Percentiles rank a stretch among this genome's conserved stretches.
Evolutionary conservation across 169 alveolate species (phyloP).

Genomic region (Plasmodium billcollinsi): DNA sequence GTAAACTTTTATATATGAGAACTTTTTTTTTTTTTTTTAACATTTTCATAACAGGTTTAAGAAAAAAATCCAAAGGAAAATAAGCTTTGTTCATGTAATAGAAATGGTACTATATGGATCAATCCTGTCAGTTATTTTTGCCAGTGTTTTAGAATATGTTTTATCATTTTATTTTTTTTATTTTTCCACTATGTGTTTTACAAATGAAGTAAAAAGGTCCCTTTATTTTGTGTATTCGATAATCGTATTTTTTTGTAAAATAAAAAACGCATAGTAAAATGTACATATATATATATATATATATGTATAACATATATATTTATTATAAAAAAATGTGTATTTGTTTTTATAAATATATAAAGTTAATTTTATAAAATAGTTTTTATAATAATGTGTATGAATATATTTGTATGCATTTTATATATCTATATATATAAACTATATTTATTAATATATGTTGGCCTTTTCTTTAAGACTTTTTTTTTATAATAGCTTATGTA

Average conservation of each 20-base stretch:
- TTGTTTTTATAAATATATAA: not conserved
- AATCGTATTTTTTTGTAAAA: constrained; percentile 52
- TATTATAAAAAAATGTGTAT: not conserved
- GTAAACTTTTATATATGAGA: not conserved
- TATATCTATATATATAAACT: not conserved
- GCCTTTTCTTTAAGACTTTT: constrained; percentile 34
- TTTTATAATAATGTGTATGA: no score
- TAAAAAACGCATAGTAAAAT: constrained; percentile 2
- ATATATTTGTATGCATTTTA: not conserved
- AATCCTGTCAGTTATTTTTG: constrained; percentile 23
- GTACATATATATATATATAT: not conserved
- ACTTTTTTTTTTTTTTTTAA: constrained; percentile 23
- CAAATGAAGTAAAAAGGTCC: constrained; percentile 24
- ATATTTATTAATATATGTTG: not conserved
- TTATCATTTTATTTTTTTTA: constrained; percentile 39
- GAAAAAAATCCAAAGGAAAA: constrained; percentile 31
- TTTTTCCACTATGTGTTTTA: constrained; percentile 42
- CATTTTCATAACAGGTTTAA: constrained; percentile 16
- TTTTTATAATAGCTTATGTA: constrained; percentile 69
- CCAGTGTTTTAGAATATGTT: constrained; percentile 47
- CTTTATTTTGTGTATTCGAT: constrained; percentile 33
- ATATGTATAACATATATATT: not conserved
- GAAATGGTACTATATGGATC: constrained; percentile 76
- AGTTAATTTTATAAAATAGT: no score
- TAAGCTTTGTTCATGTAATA: constrained; percentile 26